Percentiles rank a stretch among this genome's conserved stretches.
Conservation (phyloP, 2,329 filamentous ascomycete species). For the Botrytis galanthina region DNA sequence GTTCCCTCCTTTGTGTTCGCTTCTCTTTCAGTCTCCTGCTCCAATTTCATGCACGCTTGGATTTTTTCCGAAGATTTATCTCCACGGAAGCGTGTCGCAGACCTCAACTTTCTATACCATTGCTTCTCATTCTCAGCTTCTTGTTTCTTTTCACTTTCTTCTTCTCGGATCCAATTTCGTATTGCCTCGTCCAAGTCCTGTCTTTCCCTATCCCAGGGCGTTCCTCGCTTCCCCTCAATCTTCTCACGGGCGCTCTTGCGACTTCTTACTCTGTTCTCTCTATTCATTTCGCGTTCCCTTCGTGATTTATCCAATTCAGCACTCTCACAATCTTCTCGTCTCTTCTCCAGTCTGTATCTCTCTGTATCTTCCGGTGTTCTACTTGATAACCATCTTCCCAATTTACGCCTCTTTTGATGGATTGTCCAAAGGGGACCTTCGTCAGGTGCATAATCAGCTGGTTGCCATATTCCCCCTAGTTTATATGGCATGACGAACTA, state of each 20-base stretch:
- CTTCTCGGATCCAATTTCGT: not conserved
- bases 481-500: not conserved
- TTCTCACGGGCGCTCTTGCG: not conserved
- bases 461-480: not conserved
- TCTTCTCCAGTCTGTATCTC: not conserved
- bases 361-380: not conserved
- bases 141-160: not conserved
- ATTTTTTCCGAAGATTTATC: not conserved
- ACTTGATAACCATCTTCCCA: not conserved
- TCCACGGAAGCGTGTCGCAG: not conserved
- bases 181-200: not conserved
- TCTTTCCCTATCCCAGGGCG: not conserved
- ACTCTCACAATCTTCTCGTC: not conserved
- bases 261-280: not conserved
- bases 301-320: not conserved
- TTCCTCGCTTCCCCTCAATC: not conserved
- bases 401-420: not conserved
- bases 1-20: not conserved
- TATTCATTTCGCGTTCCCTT: not conserved
- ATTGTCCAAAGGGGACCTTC: not conserved
- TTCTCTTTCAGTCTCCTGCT: not conserved
- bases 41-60: not conserved
- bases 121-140: not conserved
- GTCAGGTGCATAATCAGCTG: not conserved
- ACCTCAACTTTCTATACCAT: not conserved